Conservation (phyloP, 768 basidiomycete genomes). For the Kwoniella dendrophila region DNA sequence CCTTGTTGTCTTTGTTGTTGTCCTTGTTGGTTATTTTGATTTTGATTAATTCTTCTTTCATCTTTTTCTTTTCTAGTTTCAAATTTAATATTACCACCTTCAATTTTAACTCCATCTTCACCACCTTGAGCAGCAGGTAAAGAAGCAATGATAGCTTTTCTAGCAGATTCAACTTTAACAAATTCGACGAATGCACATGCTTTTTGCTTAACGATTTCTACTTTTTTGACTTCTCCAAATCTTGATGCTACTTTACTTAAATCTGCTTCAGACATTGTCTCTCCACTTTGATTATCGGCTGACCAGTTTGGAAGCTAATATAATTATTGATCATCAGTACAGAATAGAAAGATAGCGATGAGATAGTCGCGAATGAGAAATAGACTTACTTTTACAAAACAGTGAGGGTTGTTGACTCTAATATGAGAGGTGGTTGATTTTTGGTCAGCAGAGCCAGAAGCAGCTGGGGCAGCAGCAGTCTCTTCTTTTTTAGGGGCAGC, state of each 20-base stretch:
- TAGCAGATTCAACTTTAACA: constrained; percentile 71
- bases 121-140: constrained; percentile 72
- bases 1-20: constrained; percentile 23
- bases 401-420: constrained; percentile 71
- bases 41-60: constrained; percentile 61
- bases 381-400: constrained; percentile 76
- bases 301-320: constrained; percentile 57
- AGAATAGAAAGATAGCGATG: not conserved
- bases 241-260: constrained; percentile 41
- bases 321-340: not conserved
- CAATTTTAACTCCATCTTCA: constrained; percentile 80
- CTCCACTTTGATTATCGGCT: constrained; percentile 35
- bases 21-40: constrained; percentile 11
- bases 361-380: not conserved
- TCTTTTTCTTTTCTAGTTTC: constrained; percentile 90
- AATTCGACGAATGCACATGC: constrained; percentile 68
- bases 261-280: constrained; percentile 44
- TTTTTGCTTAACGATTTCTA: constrained; percentile 28
- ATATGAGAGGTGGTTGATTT: constrained; percentile 63
- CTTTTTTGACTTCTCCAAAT: constrained; percentile 44
- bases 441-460: constrained; percentile 22
- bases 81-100: constrained; percentile 70
- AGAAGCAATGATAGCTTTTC: constrained; percentile 76
- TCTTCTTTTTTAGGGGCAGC: constrained; percentile 30
- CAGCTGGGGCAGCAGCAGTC: constrained; percentile 29